Percentiles rank a stretch among this genome's conserved stretches.
These are phyloP conservation scores for Macrophomina phaseolina DNA, from an alignment of 2,329 filamentous ascomycete species.

Conservation along the genomic window DNA sequence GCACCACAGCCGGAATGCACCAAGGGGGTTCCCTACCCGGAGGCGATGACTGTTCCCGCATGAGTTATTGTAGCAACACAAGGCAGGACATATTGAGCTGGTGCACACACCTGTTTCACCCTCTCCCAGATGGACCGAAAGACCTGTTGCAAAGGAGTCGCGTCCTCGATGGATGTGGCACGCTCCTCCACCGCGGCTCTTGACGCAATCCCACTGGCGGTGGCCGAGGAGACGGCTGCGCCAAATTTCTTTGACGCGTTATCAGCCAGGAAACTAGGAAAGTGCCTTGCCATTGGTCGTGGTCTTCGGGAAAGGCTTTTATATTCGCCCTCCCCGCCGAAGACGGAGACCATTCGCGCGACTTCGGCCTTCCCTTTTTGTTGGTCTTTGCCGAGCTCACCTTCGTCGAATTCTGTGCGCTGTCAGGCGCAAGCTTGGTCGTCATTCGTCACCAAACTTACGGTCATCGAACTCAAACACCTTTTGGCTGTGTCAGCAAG, in stretches of 20 bases:
- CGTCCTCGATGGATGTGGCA: not conserved
- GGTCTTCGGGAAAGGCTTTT: not conserved
- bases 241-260: constrained; percentile 11
- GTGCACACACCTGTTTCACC: not conserved
- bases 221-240: not conserved
- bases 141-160: constrained; percentile 10
- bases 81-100: not conserved
- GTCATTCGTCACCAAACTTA: not conserved
- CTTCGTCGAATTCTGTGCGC: constrained; percentile 26
- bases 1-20: not conserved
- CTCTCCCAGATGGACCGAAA: constrained; percentile 25
- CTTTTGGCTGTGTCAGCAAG: constrained; percentile 11
- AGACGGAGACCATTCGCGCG: constrained; percentile 16
- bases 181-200: not conserved
- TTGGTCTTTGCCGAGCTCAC: constrained; percentile 22
- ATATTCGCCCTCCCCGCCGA: not conserved
- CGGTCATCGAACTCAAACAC: constrained; percentile 29
- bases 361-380: constrained; percentile 24
- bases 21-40: constrained; percentile 8
- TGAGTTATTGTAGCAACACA: not conserved
- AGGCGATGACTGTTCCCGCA: not conserved
- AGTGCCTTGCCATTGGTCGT: constrained; percentile 12
- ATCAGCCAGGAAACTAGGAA: constrained; percentile 2
- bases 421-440: not conserved
- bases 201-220: not conserved